Conservation (phyloP, 768 basidiomycete genomes). For the Trametes coccinea region DNA sequence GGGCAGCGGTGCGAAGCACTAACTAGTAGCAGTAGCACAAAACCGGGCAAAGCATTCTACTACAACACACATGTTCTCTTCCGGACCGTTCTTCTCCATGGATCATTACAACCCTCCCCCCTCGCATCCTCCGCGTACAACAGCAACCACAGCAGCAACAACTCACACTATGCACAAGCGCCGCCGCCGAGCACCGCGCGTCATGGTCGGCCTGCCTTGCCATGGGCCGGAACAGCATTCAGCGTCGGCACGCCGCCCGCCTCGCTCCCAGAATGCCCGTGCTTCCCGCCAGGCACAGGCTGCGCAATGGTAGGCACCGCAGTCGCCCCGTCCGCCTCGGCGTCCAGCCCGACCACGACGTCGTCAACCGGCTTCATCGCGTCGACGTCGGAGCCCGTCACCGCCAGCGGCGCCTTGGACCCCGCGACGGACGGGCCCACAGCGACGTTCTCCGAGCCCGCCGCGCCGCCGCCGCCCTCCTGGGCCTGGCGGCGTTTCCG, state of each 20-base stretch:
- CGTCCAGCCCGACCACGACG: slow-evolving; percentile 23
- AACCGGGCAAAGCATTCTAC: not conserved
- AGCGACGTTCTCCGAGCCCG: slow-evolving; percentile 39
- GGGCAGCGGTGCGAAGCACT: not conserved
- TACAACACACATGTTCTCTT: not conserved
- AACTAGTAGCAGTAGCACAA: not conserved
- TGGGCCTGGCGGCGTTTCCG: slow-evolving; percentile 24
- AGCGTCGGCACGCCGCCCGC: slow-evolving; percentile 24
- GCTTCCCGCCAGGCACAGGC: slow-evolving; percentile 23
- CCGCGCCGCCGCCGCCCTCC: slow-evolving; percentile 29
- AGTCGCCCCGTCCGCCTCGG: slow-evolving; percentile 13
- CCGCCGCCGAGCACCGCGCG: not conserved
- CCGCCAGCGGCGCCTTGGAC: slow-evolving; percentile 6
- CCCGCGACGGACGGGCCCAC: slow-evolving; percentile 19
- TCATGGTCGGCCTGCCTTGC: slow-evolving; percentile 16
- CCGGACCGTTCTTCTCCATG: not conserved
- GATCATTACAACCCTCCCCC: not conserved
- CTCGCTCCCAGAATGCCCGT: slow-evolving; percentile 17
- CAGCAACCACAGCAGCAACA: too few species aligned
- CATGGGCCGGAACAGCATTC: slow-evolving; percentile 23
- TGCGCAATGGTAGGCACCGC: slow-evolving; percentile 28
- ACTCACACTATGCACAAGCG: not conserved
- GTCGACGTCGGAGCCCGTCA: slow-evolving; percentile 40
- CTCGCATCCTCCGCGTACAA: too few species aligned
- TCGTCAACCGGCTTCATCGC: slow-evolving; percentile 82